Evolutionary conservation across 768 basidiomycete species (phyloP), one percentile per base, ranked within the genome.

Genomic region (Naganishia antarctica): DNA sequence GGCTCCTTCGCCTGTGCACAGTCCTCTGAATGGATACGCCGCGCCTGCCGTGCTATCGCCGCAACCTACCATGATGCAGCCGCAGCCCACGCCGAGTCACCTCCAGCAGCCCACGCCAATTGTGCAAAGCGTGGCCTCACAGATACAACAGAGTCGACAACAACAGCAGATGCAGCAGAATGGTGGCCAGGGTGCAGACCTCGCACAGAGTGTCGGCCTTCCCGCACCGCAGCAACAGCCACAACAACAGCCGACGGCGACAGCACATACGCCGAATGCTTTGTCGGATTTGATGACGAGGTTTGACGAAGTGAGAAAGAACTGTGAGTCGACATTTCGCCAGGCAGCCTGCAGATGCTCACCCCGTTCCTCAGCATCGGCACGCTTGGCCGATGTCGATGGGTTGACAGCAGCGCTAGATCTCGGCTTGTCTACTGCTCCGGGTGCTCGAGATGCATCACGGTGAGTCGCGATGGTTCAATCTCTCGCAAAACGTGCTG

Each of bases 221-320:
- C 53, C 53, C 1, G 9, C 13, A 34, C 34, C 53, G 1, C 37
- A 18, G 23, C 53, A 41, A 16, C 53, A 34, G 1, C 37, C 18
- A 34, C 53, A 41, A 25, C 53, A 18, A 25, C 34, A 18, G 53
- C 34, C 53, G 23, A 13, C 23, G 40, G 21, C 53, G 8, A 57
- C 34, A 40, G 12, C 53, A 25, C 64, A 67, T 31, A 32, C 61
- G 9, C 68, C 64, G 41, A 61, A 65, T 59, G 66, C 64, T 31
- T 75, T 99, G 74, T 90, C 90, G 12, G 94, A 97, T 74, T 81
- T 99, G 60, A 92, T 97, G 43, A 85, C 88, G 23, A 91, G 90
- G 43, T 98, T 97, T 73, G 94, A 98, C 80, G 88, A 83, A 48
- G 91, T 94, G 46, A 98, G 97, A 80, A 91, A 94, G 81, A 92